These are phyloP conservation scores for Casuarina cunninghamiana DNA, from an alignment of 306 rosid species.

Conservation along the genomic window DNA sequence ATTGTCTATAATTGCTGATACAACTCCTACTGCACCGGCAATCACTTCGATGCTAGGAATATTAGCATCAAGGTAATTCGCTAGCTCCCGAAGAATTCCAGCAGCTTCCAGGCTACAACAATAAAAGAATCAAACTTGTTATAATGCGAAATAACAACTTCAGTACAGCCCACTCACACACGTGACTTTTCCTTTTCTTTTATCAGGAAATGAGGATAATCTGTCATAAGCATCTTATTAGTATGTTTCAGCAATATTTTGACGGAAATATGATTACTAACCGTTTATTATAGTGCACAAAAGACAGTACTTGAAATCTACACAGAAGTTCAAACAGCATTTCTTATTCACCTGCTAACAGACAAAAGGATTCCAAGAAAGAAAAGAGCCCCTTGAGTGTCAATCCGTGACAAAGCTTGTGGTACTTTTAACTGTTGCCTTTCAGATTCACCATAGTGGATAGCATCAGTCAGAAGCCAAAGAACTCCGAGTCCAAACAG, in stretches of 20 bases:
- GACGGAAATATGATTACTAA: background rate
- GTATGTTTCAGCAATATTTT: background rate
- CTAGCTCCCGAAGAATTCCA: slow-evolving; percentile 82
- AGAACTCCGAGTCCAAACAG: slow-evolving; percentile 92
- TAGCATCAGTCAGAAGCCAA: slow-evolving; percentile 98
- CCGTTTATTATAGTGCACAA: background rate
- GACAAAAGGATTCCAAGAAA: slow-evolving; percentile 96
- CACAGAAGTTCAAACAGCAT: background rate
- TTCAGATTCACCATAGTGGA: slow-evolving; percentile 93
- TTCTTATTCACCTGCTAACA: slow-evolving; percentile 67
- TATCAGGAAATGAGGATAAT: background rate
- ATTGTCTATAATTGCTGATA: slow-evolving; percentile 87
- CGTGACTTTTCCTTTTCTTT: too few species aligned
- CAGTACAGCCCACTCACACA: background rate
- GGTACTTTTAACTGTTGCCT: slow-evolving; percentile 90
- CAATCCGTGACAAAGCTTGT: slow-evolving; percentile 90
- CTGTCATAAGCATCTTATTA: background rate
- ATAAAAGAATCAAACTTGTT: slow-evolving; percentile 21
- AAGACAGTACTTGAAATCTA: background rate
- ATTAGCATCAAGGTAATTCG: slow-evolving; percentile 81
- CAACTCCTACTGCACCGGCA: slow-evolving; percentile 75
- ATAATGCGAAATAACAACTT: background rate
- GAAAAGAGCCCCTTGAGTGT: slow-evolving; percentile 90
- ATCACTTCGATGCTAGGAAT: slow-evolving; percentile 65
- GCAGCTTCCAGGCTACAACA: slow-evolving; percentile 79